These are phyloP conservation scores for Paxillus ammoniavirescens DNA, from an alignment of 768 basidiomycete genomes.

Conservation along the genomic window DNA sequence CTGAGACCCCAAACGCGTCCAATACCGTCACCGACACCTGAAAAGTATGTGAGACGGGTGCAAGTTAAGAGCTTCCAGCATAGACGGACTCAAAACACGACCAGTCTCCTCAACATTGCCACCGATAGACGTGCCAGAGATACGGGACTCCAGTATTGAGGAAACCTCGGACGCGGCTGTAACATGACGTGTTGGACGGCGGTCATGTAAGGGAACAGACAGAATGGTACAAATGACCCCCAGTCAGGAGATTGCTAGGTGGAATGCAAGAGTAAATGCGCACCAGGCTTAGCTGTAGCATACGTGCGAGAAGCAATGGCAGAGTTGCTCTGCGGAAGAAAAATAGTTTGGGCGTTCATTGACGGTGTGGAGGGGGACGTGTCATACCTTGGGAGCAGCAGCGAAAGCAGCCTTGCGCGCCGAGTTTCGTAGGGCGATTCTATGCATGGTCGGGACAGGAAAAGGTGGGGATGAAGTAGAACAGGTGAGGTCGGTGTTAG, in stretches of 20 bases:
- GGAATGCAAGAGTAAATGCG: slow-evolving; percentile 27
- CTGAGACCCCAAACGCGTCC: slow-evolving; percentile 98
- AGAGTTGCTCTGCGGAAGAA: slow-evolving; percentile 33
- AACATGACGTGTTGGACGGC: slow-evolving; percentile 31
- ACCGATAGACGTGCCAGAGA: slow-evolving; percentile 86
- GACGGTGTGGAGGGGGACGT: slow-evolving; percentile 15
- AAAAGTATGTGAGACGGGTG: slow-evolving; percentile 8
- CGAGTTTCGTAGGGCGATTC: slow-evolving; percentile 83
- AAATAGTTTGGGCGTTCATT: slow-evolving; percentile 5
- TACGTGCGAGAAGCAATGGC: slow-evolving; percentile 70
- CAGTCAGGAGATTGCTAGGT: slow-evolving; percentile 7
- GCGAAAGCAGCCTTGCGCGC: slow-evolving; percentile 74
- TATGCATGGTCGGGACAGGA: slow-evolving; percentile 65
- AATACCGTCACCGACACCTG: slow-evolving; percentile 99
- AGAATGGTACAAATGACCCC: slow-evolving; percentile 10
- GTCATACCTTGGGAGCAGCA: slow-evolving; percentile 59
- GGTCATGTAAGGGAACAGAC: slow-evolving; percentile 16
- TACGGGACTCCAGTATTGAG: slow-evolving; percentile 97
- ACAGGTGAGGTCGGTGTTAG: slow-evolving; percentile 33
- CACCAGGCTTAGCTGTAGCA: slow-evolving; percentile 98
- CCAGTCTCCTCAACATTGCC: slow-evolving; percentile 99
- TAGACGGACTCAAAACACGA: slow-evolving; percentile 88
- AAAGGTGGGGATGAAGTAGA: slow-evolving; percentile 46
- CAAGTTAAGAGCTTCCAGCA: neutral
- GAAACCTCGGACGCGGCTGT: slow-evolving; percentile 98